Evolutionary conservation across 202 grass and related monocot genomes (phyloP), one percentile per base, ranked within the genome.

Genomic region (Setaria viridis): DNA sequence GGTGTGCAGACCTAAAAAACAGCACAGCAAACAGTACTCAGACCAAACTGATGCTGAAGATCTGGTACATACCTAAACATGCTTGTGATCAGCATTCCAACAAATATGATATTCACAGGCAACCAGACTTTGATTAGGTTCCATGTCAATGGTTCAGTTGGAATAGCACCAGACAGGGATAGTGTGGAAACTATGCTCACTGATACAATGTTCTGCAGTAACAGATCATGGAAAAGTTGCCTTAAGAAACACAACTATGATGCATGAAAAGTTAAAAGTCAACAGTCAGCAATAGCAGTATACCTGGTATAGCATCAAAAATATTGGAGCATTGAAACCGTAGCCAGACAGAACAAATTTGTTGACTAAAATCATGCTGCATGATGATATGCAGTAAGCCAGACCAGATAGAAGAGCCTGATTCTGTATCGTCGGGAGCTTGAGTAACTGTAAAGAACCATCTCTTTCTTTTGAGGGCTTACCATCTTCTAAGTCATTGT

Each of bases 261-360:
- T 91, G 73, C 51, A 87, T 70, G 72, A 29, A 63, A 91, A 51
- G 12, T 78, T 63, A 34, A 80, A 89, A 37, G 11, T 49, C 63
- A 76, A 84, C 6, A 74, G 15, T 33, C 15, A 75, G 76, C 9
- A 79, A 68, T 34, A 86, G 67, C 30, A 35, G 19, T 67, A 80
- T 85, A 96, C 97, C 97, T 99, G 97, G 73, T 99, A 99, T 70
- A 99, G 60, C 97, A 99, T 99, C 80, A 99, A 87, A 77, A 90
- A 99, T 80, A 99, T 94, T 80, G 91, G 93, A 78, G 97, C 97
- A 87, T 86, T 94, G 85, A 99, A 99, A 91, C 93, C 82, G 34
- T 96, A 99, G 64, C 84, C 91, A 74, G 96, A 95, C 37, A 99
- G 89, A 73, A 99, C 82, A 88, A 87, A 92, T 62, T 99, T 99